Base-by-base conservation (phyloP, 257 asterid species). In the Striga asiatica region DNA sequence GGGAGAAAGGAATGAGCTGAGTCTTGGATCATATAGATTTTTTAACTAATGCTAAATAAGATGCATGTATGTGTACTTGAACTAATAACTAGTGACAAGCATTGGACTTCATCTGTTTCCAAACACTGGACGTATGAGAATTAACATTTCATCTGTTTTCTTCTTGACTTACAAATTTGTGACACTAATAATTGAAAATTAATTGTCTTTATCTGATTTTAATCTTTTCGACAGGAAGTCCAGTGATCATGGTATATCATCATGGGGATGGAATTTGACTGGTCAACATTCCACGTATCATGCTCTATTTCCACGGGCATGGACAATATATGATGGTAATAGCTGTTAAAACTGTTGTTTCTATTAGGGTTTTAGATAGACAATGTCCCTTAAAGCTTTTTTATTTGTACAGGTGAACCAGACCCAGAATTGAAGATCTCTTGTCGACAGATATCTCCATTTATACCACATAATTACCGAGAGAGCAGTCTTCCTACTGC, bases 401-500 rank as follows among this genome's bases (percentile, higher is more conserved):
- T 60, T 69, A 27, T 62, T 24, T 43, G 43, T 61, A 58, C 84
- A 92, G 99, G 99, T 54, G 99, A 92, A 74, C 99, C 99, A 35
- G 99, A 92, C 63, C 99, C 95, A 10, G 99, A 92, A 71, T 61
- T 92, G 32, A 92, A 88, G 70, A 74, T 92, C 56, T 92, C 99
- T 12, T 92, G 99, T 73, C 79, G 97, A 52, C 97, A 92, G 68
- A 88, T 92, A 74, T 92, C 99, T 31, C 99, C 99, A 38, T 92
- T 92, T 74, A 85, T 92, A 66, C 99, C 99, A 23, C 85, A 92
- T 62, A 89, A 92, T 69, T 92, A 92, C 62, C 78, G 82, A 62
- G 99, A 92, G 70, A 92, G 99, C 95, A 92, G 99, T 71, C 97
- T 88, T 54, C 99, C 99, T 16, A 80, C 91, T 27, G 70, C 99